These are phyloP conservation scores for Tylopilus sp. DNA, from an alignment of 1,284 basidiomycete genomes.

Conservation along the genomic window DNA sequence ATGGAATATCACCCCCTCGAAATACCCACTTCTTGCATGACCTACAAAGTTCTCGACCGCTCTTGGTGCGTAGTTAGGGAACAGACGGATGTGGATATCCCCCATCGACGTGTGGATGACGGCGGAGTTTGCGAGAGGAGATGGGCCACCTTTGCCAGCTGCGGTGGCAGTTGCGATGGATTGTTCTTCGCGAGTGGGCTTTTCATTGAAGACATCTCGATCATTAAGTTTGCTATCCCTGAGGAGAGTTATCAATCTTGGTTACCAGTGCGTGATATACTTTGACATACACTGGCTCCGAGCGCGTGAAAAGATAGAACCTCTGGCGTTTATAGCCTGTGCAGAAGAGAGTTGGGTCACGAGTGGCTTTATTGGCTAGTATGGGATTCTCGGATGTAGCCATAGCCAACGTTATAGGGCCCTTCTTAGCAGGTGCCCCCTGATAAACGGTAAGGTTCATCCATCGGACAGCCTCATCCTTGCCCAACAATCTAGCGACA, in stretches of 20 bases:
- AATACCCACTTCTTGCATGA: slow-evolving; percentile 89
- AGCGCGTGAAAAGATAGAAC: slow-evolving; percentile 96
- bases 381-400: slow-evolving; percentile 95
- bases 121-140: slow-evolving; percentile 68
- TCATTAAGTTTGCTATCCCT: slow-evolving; percentile 87
- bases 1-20: slow-evolving; percentile 94
- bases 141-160: slow-evolving; percentile 50
- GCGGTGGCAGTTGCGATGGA: slow-evolving; percentile 74
- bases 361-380: slow-evolving; percentile 73
- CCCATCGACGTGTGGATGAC: slow-evolving; percentile 95
- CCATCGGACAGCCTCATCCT: slow-evolving; percentile 93
- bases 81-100: slow-evolving; percentile 89
- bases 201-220: slow-evolving; percentile 98
- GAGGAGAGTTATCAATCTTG: slow-evolving; percentile 4
- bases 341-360: slow-evolving; percentile 92
- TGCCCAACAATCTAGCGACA: slow-evolving; percentile 86
- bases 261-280: neutral
- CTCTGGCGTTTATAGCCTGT: slow-evolving; percentile 90
- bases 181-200: slow-evolving; percentile 94
- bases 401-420: slow-evolving; percentile 84
- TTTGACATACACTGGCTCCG: slow-evolving; percentile 77
- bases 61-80: slow-evolving; percentile 89
- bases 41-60: slow-evolving; percentile 98
- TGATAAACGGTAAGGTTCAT: slow-evolving; percentile 90
- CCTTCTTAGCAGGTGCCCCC: slow-evolving; percentile 87